Evolutionary conservation across 108 stramenopile genomes (phyloP), one percentile per base, ranked within the genome.

Genomic region (Skeletonema costatum): DNA sequence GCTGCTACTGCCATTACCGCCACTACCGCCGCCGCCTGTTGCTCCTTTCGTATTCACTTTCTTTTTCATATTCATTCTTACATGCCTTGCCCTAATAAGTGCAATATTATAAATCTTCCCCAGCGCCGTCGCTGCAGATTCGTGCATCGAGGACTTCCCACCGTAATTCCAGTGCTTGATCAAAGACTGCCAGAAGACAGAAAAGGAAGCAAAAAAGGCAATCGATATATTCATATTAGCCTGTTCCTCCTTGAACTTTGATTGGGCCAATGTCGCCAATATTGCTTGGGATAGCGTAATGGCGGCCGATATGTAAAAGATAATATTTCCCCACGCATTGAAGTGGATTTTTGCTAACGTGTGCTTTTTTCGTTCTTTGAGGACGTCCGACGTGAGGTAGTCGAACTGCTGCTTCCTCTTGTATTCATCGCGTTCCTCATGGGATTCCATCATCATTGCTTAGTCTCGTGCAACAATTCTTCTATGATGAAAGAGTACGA

Each of bases 161-260:
- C 7, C 8, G 21, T 33, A 7, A 63, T 33, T 31, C 14, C 13
- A 36, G 38, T 63, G 62, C 62, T 63, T 63, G 5, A 63, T 31
- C 32, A 63, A 17, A n/a, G 62, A 39, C 17, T 63, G 62, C 62
- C 62, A 63, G 8, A 63, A 63, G 19, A 63, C 62, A n/a, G 62
- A 63, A 21, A 63, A 33, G 32, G 62, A 31, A 33, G 62, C 62
- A 2, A 63, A 17, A 0, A 63, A 1, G 12, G 62, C 62, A 4
- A 63, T 36, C 38, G 21, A 17, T 14, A 63, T 30, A 17, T 33
- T 36, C 31, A 31, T 9, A 32, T 30, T 36, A 8, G 5, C 32
- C 11, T 39, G n/a, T 2, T 63, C 62, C 0, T 1, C 1, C n/a
- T 6, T 39, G 5, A 33, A n/a, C 7, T 32, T 4, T 4, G 32